phyloP scores from a whole-genome alignment of 2,329 filamentous ascomycete species.

The Colletotrichum plurivorum region DNA sequence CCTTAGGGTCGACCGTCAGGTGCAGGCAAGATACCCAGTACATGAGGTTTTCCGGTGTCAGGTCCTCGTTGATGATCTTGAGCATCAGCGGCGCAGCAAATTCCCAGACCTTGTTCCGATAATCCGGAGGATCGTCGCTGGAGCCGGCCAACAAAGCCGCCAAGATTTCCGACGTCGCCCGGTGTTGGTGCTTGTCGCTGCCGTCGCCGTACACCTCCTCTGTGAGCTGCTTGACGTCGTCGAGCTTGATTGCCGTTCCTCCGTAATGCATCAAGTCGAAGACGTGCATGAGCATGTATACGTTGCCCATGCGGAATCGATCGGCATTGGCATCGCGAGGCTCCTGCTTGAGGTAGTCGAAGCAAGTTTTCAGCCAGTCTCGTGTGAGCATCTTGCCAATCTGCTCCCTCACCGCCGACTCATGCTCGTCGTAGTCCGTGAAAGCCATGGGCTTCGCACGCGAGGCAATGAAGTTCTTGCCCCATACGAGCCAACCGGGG shows the following conservation, averaged over 20 bases:
- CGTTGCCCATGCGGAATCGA: slow-evolving; percentile 90
- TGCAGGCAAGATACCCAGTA: slow-evolving; percentile 98
- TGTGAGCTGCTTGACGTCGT: slow-evolving; percentile 88
- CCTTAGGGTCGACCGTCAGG: slow-evolving; percentile 87
- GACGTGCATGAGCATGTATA: slow-evolving; percentile 88
- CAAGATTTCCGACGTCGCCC: slow-evolving; percentile 93
- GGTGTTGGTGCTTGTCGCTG: slow-evolving; percentile 97
- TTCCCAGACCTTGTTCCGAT: slow-evolving; percentile 84
- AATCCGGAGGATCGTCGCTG: slow-evolving; percentile 80
- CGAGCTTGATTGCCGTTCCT: slow-evolving; percentile 82
- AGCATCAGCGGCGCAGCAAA: slow-evolving; percentile 92
- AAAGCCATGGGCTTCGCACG: slow-evolving; percentile 78
- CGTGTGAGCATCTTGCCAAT: slow-evolving; percentile 86
- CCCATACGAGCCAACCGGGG: slow-evolving; percentile 97
- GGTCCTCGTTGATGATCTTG: slow-evolving; percentile 87
- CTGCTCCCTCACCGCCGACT: slow-evolving; percentile 79
- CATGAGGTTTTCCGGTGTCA: slow-evolving; percentile 93
- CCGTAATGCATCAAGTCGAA: slow-evolving; percentile 92
- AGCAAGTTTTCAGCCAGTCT: slow-evolving; percentile 89
- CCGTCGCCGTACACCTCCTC: slow-evolving; percentile 88
- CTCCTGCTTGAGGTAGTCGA: slow-evolving; percentile 96
- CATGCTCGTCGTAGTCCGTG: slow-evolving; percentile 83
- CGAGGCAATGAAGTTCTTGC: slow-evolving; percentile 86
- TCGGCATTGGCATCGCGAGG: slow-evolving; percentile 86
- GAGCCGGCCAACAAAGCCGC: slow-evolving; percentile 87